Percentiles rank a stretch among this genome's conserved stretches.
These are phyloP conservation scores for Piper betle DNA, from an alignment of 164 flowering plant genomes.

Conservation along the genomic window DNA sequence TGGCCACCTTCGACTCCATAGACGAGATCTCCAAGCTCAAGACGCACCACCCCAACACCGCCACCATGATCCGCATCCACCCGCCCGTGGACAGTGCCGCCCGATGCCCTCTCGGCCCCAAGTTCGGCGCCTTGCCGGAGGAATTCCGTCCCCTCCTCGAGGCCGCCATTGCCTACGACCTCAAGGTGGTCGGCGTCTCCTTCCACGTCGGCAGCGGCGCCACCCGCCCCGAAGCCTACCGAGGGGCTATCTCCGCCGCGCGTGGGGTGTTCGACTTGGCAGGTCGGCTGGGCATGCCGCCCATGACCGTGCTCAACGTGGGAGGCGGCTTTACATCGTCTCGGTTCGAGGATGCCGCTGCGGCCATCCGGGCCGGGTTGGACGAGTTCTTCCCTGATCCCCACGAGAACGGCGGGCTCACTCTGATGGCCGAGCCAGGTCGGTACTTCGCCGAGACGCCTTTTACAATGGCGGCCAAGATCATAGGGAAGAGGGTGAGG, in stretches of 20 bases:
- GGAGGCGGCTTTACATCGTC: conserved; percentile 11
- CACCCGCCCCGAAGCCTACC: conserved; percentile 9
- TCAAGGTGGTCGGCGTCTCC: conserved; percentile 14
- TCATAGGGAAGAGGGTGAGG: conserved; percentile 11
- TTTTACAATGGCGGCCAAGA: conserved; percentile 38
- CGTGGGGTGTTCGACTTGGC: conserved; percentile 26
- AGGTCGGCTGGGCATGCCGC: conserved; percentile 18
- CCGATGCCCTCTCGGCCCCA: conserved; percentile 26
- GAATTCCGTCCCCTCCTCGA: conserved; percentile 34
- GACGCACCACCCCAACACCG: background rate
- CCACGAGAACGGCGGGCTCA: conserved; percentile 9
- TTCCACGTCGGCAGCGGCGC: conserved; percentile 31
- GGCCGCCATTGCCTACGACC: conserved; percentile 19
- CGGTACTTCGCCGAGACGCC: conserved; percentile 38
- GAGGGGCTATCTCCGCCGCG: conserved; percentile 27
- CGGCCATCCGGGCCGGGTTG: conserved; percentile 14
- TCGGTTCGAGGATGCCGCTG: conserved; percentile 21
- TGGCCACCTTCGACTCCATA: background rate
- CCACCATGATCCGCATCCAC: conserved; percentile 27
- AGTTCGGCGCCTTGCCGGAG: conserved; percentile 42
- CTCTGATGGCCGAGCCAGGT: conserved; percentile 39
- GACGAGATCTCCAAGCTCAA: conserved; percentile 1
- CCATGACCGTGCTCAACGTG: conserved; percentile 26
- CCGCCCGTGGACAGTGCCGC: conserved; percentile 29
- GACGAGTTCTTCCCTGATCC: conserved; percentile 16